These are phyloP conservation scores for Marsdenia floribunda DNA, from an alignment of 257 asterid genomes.

Conservation along the genomic window DNA sequence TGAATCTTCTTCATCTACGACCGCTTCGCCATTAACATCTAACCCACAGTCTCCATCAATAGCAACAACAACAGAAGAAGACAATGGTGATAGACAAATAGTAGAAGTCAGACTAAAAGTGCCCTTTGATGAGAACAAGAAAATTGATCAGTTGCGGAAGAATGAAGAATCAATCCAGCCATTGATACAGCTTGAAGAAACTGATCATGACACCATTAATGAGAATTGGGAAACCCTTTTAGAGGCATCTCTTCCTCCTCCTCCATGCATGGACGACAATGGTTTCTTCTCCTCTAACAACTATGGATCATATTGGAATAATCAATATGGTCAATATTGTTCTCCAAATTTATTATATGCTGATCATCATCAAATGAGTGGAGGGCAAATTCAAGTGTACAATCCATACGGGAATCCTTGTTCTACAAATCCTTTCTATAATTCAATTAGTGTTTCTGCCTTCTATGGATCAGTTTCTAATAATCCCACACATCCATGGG, in stretches of 20 bases:
- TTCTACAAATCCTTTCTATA: constrained; percentile 33
- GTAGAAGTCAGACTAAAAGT: not conserved
- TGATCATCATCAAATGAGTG: constrained; percentile 5
- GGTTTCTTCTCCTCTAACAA: not conserved
- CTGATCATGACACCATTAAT: constrained; percentile 23
- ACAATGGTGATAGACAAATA: constrained; percentile 6
- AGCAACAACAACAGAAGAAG: constrained; percentile 10
- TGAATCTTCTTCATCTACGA: constrained; percentile 40
- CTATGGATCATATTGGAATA: not conserved
- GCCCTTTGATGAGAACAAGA: not conserved
- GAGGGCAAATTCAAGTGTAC: constrained; percentile 39
- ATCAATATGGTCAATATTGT: no score
- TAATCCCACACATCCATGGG: constrained; percentile 25
- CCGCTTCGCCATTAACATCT: constrained; percentile 19
- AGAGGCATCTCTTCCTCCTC: constrained; percentile 48
- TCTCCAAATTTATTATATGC: no score
- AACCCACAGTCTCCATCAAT: constrained; percentile 24
- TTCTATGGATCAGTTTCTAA: constrained; percentile 26
- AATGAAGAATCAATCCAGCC: constrained; percentile 28
- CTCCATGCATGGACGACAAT: constrained; percentile 13
- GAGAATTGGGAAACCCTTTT: constrained; percentile 56
- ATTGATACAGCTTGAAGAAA: constrained; percentile 46
- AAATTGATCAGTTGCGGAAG: not conserved
- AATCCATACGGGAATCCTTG: constrained; percentile 15
- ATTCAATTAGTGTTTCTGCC: constrained; percentile 10